Conservation (phyloP, 2,329 filamentous ascomycete species). For the Elsinoe ampelina region DNA sequence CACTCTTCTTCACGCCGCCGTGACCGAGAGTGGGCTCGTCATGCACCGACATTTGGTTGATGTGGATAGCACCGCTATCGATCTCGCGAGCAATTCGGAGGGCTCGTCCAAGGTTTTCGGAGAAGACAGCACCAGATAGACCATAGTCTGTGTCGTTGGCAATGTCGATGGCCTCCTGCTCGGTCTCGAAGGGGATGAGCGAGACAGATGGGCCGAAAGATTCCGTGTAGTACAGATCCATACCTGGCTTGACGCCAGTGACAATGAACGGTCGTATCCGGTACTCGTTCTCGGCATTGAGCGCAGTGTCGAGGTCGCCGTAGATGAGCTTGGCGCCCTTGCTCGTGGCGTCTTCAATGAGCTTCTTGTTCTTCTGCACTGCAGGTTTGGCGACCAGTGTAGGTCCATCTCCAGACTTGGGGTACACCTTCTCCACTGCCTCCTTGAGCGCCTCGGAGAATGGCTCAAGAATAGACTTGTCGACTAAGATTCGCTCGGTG, state of each 20-base stretch:
- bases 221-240: slow-evolving; percentile 64
- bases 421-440: slow-evolving; percentile 37
- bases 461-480: slow-evolving; percentile 42
- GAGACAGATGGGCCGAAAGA: slow-evolving; percentile 36
- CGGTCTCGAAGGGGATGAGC: slow-evolving; percentile 15
- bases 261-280: slow-evolving; percentile 55
- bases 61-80: slow-evolving; percentile 50
- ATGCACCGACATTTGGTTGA: slow-evolving; percentile 39
- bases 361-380: slow-evolving; percentile 41
- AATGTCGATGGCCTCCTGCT: slow-evolving; percentile 22
- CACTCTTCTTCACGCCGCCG: slow-evolving; percentile 41
- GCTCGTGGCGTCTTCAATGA: slow-evolving; percentile 48
- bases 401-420: slow-evolving; percentile 31
- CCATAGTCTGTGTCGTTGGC: slow-evolving; percentile 63
- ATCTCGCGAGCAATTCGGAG: slow-evolving; percentile 34
- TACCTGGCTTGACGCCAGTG: slow-evolving; percentile 52
- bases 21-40: slow-evolving; percentile 41
- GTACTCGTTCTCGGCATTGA: slow-evolving; percentile 18
- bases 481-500: slow-evolving; percentile 63
- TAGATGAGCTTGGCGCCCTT: slow-evolving; percentile 41
- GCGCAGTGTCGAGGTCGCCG: slow-evolving; percentile 11
- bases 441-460: slow-evolving; percentile 43
- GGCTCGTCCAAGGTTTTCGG: slow-evolving; percentile 48
- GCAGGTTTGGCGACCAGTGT: slow-evolving; percentile 35
- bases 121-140: slow-evolving; percentile 61